phyloP scores from a whole-genome alignment of 306 rosid species.

The Ormosia emarginata region DNA sequence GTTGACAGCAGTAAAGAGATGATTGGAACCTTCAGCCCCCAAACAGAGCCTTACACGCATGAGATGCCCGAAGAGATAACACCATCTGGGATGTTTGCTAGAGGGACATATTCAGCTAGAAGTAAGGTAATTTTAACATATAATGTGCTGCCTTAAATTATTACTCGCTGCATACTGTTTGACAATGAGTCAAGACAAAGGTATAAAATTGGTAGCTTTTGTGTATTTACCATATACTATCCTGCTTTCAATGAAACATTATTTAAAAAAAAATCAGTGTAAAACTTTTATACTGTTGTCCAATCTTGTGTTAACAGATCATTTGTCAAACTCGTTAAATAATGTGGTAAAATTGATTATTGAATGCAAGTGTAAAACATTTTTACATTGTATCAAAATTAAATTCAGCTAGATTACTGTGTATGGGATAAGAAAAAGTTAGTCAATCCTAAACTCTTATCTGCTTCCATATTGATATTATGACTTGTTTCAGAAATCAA shows the following conservation, averaged over 20 bases:
- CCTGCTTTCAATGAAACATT: constrained; percentile 12
- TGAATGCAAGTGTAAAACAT: not conserved
- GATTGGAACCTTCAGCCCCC: constrained; percentile 96
- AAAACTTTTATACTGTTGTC: not conserved
- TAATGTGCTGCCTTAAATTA: not conserved
- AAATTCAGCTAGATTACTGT: not conserved
- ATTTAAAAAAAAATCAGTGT: not conserved
- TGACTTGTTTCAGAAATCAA: constrained; percentile 22
- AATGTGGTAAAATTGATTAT: too few species aligned
- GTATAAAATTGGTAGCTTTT: not conserved
- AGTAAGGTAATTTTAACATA: constrained; percentile 56
- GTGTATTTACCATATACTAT: not conserved
- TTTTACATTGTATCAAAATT: not conserved
- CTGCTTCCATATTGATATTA: not conserved
- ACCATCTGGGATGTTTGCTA: constrained; percentile 91
- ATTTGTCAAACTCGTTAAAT: too few species aligned
- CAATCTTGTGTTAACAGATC: not conserved
- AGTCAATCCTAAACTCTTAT: not conserved
- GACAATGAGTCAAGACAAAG: constrained; percentile 10
- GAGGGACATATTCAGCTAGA: constrained; percentile 83
- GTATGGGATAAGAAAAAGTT: not conserved
- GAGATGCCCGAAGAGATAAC: constrained; percentile 92
- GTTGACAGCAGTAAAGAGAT: constrained; percentile 85
- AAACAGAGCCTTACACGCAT: constrained; percentile 68
- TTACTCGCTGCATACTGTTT: not conserved